Evolutionary conservation across 2,329 filamentous ascomycete genomes (phyloP).

Genomic region (Colletotrichum higginsianum): DNA sequence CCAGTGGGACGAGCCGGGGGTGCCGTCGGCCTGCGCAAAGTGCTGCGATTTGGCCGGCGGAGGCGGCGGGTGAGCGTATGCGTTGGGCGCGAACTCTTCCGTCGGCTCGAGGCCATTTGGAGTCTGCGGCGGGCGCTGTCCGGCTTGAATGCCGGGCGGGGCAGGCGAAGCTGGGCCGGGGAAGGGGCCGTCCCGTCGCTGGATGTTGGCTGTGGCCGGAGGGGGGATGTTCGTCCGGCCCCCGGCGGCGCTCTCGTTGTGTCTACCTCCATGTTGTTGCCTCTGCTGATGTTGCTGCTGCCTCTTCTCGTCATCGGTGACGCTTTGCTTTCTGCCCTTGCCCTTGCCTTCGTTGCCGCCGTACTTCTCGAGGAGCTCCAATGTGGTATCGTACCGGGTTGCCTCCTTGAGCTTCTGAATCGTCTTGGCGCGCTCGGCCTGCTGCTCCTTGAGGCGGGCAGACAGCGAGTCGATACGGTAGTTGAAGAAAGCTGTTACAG

Average conservation of each 20-base stretch:
- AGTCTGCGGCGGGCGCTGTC: slow-evolving; percentile 45
- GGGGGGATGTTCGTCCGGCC: slow-evolving; percentile 66
- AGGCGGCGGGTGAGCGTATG: slow-evolving; percentile 61
- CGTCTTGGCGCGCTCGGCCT: slow-evolving; percentile 85
- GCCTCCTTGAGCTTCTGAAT: slow-evolving; percentile 96
- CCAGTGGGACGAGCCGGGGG: slow-evolving; percentile 73
- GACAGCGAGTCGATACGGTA: slow-evolving; percentile 83
- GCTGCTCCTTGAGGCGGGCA: slow-evolving; percentile 78
- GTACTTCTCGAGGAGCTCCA: slow-evolving; percentile 95
- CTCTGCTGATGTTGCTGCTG: slow-evolving; percentile 46
- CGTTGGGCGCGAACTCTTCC: slow-evolving; percentile 83
- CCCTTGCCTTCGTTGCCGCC: slow-evolving; percentile 74
- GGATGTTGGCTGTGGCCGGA: slow-evolving; percentile 76
- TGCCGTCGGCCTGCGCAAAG: slow-evolving; percentile 33
- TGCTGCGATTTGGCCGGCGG: slow-evolving; percentile 42
- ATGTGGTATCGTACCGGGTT: slow-evolving; percentile 95
- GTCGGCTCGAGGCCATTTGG: slow-evolving; percentile 55
- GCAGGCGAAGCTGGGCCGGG: slow-evolving; percentile 48
- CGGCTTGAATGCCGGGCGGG: slow-evolving; percentile 41
- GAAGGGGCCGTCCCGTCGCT: slow-evolving; percentile 53
- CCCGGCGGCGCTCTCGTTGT: slow-evolving; percentile 43
- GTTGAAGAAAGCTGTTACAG: slow-evolving; percentile 80
- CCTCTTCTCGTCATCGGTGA: slow-evolving; percentile 48
- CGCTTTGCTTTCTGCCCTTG: slow-evolving; percentile 49
- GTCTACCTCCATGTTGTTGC: slow-evolving; percentile 31